A percentile compares a stretch with the other conserved stretches of the same genome.
phyloP scores from a whole-genome alignment of 1,284 basidiomycete species.

The Melanopsichium pennsylvanicum region DNA sequence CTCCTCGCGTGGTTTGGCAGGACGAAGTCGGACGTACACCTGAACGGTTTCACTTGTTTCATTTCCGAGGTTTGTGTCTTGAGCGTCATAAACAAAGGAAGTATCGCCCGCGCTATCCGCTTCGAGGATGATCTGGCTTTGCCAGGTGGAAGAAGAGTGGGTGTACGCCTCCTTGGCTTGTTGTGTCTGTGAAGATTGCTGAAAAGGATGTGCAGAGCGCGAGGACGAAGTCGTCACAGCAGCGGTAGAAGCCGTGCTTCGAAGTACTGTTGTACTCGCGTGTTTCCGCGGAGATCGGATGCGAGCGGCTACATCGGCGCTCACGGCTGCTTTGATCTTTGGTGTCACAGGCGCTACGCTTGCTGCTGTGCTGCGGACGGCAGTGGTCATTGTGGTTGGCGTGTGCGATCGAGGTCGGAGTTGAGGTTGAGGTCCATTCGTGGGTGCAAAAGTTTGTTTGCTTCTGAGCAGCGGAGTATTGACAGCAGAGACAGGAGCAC shows the following conservation, averaged over 20 bases:
- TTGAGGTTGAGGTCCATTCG: neutral
- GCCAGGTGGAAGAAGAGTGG: constrained; percentile 21
- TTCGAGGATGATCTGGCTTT: neutral
- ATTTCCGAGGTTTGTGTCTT: constrained; percentile 2
- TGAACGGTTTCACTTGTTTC: constrained; percentile 32
- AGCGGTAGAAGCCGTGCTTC: constrained; percentile 30
- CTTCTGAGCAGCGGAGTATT: constrained; percentile 21
- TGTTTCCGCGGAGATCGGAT: constrained; percentile 37
- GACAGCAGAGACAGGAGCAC: constrained; percentile 9
- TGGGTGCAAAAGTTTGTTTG: constrained; percentile 4
- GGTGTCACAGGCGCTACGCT: constrained; percentile 9
- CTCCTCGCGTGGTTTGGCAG: constrained; percentile 43
- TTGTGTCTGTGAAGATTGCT: constrained; percentile 8
- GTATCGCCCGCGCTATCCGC: constrained; percentile 31
- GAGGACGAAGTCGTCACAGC: constrained; percentile 5
- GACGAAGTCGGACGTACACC: constrained; percentile 55
- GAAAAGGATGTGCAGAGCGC: constrained; percentile 5
- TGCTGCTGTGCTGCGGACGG: constrained; percentile 7
- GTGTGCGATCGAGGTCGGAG: constrained; percentile 30
- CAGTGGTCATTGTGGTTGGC: constrained; percentile 20
- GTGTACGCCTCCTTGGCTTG: constrained; percentile 15
- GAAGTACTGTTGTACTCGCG: no score
- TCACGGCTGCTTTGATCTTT: constrained; percentile 41
- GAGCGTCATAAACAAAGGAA: constrained; percentile 55
- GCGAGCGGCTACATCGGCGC: constrained; percentile 37